phyloP scores from a whole-genome alignment of 2,329 filamentous ascomycete species.

The Fusarium sp. region DNA sequence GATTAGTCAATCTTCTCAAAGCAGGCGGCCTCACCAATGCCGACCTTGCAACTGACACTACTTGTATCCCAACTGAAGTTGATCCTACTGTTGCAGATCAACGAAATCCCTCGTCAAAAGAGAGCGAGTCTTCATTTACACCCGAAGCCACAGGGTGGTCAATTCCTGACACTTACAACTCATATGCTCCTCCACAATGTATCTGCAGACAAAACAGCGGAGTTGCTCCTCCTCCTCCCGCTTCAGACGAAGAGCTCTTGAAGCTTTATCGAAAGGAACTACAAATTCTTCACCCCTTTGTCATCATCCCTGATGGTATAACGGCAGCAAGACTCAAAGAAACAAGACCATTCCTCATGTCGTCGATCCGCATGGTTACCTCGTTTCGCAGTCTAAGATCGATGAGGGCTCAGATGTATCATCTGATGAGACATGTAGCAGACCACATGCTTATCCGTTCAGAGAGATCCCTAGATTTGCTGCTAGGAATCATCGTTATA shows the following conservation, averaged over 20 bases:
- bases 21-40: constrained; percentile 55
- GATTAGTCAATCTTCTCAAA: constrained; percentile 62
- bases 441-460: constrained; percentile 65
- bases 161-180: constrained; percentile 61
- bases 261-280: constrained; percentile 60
- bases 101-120: constrained; percentile 44
- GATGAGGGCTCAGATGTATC: constrained; percentile 65
- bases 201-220: constrained; percentile 61
- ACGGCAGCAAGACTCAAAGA: constrained; percentile 55
- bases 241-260: constrained; percentile 62
- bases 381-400: constrained; percentile 62
- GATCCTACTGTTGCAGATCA: constrained; percentile 46
- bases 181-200: constrained; percentile 60
- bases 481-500: constrained; percentile 64
- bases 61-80: constrained; percentile 47
- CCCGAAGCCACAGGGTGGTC: constrained; percentile 44
- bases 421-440: constrained; percentile 60
- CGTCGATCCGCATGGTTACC: constrained; percentile 64
- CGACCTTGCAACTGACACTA: constrained; percentile 45
- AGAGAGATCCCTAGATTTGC: constrained; percentile 63
- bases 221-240: constrained; percentile 56
- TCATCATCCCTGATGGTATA: constrained; percentile 56
- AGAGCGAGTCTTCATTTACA: constrained; percentile 22
- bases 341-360: constrained; percentile 63
- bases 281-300: constrained; percentile 62